Evolutionary conservation across 2,329 filamentous ascomycete genomes (phyloP).

Genomic region (Aureobasidium sp.): DNA sequence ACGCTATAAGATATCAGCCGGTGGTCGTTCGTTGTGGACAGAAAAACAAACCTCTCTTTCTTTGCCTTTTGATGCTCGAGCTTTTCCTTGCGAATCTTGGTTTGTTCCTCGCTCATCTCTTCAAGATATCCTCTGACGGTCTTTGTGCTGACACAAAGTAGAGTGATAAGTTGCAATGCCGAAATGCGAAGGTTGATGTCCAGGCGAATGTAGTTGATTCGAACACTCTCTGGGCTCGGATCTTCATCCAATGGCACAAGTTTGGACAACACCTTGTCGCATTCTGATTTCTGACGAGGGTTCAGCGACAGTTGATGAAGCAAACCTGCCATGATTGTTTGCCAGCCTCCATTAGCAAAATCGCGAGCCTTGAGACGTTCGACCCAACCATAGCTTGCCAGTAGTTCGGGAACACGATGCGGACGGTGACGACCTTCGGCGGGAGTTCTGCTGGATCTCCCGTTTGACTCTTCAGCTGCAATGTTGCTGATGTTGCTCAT

Average conservation of each 20-base stretch:
- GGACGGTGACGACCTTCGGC: slow-evolving; percentile 17
- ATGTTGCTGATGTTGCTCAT: slow-evolving; percentile 49
- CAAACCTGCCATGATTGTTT: slow-evolving; percentile 78
- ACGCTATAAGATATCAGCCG: background rate
- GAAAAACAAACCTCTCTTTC: slow-evolving; percentile 30
- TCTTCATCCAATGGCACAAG: slow-evolving; percentile 73
- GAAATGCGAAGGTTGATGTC: slow-evolving; percentile 76
- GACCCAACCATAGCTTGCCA: slow-evolving; percentile 72
- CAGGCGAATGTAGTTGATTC: slow-evolving; percentile 61
- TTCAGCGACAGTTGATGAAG: slow-evolving; percentile 76
- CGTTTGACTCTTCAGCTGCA: slow-evolving; percentile 59
- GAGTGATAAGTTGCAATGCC: slow-evolving; percentile 75
- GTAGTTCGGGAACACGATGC: slow-evolving; percentile 68
- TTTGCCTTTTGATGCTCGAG: slow-evolving; percentile 82
- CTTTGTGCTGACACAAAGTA: slow-evolving; percentile 79
- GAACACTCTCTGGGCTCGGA: slow-evolving; percentile 65
- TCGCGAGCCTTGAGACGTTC: slow-evolving; percentile 74
- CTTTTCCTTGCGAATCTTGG: slow-evolving; percentile 86
- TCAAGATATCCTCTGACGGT: slow-evolving; percentile 83
- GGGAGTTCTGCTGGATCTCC: slow-evolving; percentile 10
- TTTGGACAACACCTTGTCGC: slow-evolving; percentile 69
- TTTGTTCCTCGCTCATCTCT: slow-evolving; percentile 90
- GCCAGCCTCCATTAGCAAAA: slow-evolving; percentile 84
- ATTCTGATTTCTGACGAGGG: slow-evolving; percentile 58
- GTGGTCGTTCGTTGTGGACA: background rate